phyloP scores from a whole-genome alignment of 2,329 filamentous ascomycete species.

The Epichloe typhina region DNA sequence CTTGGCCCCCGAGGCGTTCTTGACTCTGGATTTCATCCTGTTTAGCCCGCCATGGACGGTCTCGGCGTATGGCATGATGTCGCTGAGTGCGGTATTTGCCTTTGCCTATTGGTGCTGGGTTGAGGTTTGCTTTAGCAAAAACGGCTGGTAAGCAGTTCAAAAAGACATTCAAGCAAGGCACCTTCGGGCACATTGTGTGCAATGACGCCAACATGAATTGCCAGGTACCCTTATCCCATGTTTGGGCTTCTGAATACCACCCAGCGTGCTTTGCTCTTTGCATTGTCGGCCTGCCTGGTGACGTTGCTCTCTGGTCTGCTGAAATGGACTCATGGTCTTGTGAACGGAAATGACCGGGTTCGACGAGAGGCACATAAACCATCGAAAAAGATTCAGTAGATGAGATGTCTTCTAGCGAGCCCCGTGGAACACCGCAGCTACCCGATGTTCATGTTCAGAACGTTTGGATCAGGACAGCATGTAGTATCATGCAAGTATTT shows the following conservation, averaged over 20 bases:
- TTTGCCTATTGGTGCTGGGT: conserved; percentile 68
- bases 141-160: conserved; percentile 41
- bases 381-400: conserved; percentile 19
- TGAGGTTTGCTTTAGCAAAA: conserved; percentile 54
- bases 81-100: conserved; percentile 43
- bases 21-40: no score
- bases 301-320: conserved; percentile 54
- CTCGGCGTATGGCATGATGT: conserved; percentile 43
- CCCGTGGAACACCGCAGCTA: not conserved
- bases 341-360: conserved; percentile 44
- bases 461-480: no score
- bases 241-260: conserved; percentile 54
- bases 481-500: no score
- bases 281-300: conserved; percentile 56
- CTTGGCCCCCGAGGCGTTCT: no score
- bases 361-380: conserved; percentile 16
- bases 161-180: not conserved
- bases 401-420: not conserved
- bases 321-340: conserved; percentile 53
- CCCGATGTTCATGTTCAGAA: no score
- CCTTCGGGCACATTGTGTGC: not conserved
- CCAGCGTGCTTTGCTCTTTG: conserved; percentile 58
- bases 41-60: conserved; percentile 49
- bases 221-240: conserved; percentile 75
- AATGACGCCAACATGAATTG: not conserved